Evolutionary conservation across 257 asterid genomes (phyloP).

Genomic region (Solanum tarapatanum): DNA sequence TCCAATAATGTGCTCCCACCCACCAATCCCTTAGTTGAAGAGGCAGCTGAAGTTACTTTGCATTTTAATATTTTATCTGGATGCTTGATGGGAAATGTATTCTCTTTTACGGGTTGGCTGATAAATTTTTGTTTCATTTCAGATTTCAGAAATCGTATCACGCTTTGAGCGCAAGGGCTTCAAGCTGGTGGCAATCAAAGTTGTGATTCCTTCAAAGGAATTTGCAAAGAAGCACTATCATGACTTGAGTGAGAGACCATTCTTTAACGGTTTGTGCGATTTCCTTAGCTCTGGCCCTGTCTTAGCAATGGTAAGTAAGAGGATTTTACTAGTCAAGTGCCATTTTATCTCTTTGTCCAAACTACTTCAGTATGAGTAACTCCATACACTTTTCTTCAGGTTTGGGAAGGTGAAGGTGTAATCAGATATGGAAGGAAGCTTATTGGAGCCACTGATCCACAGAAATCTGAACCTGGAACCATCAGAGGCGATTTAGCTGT

Average conservation of each 20-base stretch:
- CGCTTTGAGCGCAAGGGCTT: constrained; percentile 93
- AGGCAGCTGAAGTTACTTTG: neutral
- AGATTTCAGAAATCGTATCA: constrained; percentile 88
- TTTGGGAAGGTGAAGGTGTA: constrained; percentile 99
- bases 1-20: neutral
- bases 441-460: constrained; percentile 98
- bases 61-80: neutral
- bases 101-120: neutral
- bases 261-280: constrained; percentile 86
- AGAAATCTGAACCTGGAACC: constrained; percentile 99
- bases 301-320: constrained; percentile 86
- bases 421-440: constrained; percentile 92
- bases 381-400: constrained; percentile 27
- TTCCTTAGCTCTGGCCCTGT: constrained; percentile 99
- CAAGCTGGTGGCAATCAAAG: constrained; percentile 84
- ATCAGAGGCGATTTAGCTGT: constrained; percentile 97
- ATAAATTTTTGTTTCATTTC: constrained; percentile 10
- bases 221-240: constrained; percentile 89
- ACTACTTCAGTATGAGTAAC: neutral
- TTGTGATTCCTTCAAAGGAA: constrained; percentile 77
- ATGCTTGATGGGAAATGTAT: neutral
- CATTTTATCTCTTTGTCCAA: neutral
- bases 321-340: neutral
- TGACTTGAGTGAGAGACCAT: constrained; percentile 90
- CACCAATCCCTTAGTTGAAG: neutral